Conservation (phyloP, 805 yeast species). For the Myxozyma melibiosi region DNA sequence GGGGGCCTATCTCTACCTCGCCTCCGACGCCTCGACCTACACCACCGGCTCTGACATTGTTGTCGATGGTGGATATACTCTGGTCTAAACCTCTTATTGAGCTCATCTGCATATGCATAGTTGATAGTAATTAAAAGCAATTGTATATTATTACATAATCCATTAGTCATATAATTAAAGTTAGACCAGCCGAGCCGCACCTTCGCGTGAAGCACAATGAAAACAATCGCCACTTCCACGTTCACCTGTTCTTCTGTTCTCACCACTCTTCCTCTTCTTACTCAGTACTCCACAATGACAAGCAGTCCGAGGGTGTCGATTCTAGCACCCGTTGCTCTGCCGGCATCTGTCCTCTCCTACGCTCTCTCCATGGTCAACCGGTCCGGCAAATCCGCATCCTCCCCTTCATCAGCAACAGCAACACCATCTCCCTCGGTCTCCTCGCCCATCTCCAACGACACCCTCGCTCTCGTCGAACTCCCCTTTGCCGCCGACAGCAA, state of each 20-base stretch:
- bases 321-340: neutral
- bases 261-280: neutral
- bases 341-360: neutral
- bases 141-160: neutral
- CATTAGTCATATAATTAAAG: neutral
- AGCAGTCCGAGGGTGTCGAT: neutral
- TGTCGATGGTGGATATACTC: conserved; percentile 49
- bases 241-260: too few relatives aligned
- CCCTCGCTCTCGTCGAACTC: neutral
- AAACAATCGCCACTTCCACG: neutral
- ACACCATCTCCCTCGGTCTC: too few relatives aligned
- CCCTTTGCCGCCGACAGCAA: neutral
- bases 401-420: too few relatives aligned
- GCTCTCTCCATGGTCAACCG: conserved; percentile 3
- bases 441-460: too few relatives aligned
- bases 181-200: neutral
- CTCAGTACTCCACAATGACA: neutral
- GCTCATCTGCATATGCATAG: neutral
- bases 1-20: conserved; percentile 55
- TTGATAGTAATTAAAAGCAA: neutral
- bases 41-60: conserved; percentile 58
- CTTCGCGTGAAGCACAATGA: neutral
- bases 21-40: conserved; percentile 50
- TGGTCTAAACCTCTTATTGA: conserved; percentile 1
- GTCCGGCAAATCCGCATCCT: neutral